Percentiles rank a stretch among this genome's conserved stretches.
phyloP scores from a whole-genome alignment of 1,284 basidiomycete species.

The Irpex lacteus region DNA sequence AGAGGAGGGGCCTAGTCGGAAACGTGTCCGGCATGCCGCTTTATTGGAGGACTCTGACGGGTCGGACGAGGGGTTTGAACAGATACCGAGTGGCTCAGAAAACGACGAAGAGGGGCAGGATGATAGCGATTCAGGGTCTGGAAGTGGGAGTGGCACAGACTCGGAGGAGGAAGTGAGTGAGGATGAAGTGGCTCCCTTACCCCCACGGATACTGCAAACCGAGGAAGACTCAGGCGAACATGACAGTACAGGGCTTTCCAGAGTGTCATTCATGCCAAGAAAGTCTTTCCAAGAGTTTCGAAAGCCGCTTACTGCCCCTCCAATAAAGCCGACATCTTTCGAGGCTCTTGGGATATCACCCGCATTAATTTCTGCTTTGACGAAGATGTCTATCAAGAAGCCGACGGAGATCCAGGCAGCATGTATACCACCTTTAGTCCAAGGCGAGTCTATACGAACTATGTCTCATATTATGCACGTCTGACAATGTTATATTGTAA shows the following conservation, averaged over 20 bases:
- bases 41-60: slow-evolving; percentile 11
- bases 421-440: slow-evolving; percentile 86
- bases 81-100: background rate
- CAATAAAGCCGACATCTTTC: slow-evolving; percentile 45
- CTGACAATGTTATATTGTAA: slow-evolving; percentile 33
- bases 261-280: slow-evolving; percentile 23
- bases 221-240: background rate
- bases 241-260: slow-evolving; percentile 15
- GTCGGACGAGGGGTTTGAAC: slow-evolving; percentile 12
- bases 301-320: slow-evolving; percentile 3
- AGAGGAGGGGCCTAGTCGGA: slow-evolving; percentile 33
- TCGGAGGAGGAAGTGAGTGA: slow-evolving; percentile 6
- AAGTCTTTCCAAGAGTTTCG: slow-evolving; percentile 6
- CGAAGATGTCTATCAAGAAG: slow-evolving; percentile 78
- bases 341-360: slow-evolving; percentile 72
- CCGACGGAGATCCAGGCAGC: slow-evolving; percentile 91
- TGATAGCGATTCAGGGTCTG: slow-evolving; percentile 6
- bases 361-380: slow-evolving; percentile 68
- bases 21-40: slow-evolving; percentile 20
- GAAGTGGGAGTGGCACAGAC: slow-evolving; percentile 12
- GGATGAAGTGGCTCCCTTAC: background rate
- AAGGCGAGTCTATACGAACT: slow-evolving; percentile 49
- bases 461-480: background rate
- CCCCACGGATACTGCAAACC: background rate
- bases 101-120: slow-evolving; percentile 8